Conservation (phyloP, 345 rosid genomes). For the Mangifera indica region DNA sequence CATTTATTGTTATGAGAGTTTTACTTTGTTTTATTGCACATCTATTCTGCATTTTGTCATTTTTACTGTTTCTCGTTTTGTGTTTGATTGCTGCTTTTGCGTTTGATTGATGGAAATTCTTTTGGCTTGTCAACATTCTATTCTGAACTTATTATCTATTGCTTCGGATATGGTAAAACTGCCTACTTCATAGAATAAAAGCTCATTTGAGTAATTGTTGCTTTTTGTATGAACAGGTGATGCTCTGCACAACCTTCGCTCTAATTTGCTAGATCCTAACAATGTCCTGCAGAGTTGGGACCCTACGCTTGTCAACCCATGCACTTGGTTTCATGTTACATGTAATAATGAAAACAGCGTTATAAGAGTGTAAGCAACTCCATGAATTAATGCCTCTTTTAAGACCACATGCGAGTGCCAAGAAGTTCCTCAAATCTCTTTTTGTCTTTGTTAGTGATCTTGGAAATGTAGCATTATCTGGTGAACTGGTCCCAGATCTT, state of each 20-base stretch:
- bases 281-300: slow-evolving; percentile 45
- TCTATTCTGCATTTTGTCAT: not conserved
- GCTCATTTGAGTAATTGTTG: not conserved
- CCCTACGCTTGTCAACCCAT: slow-evolving; percentile 34
- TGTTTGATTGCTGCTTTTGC: not conserved
- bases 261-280: slow-evolving; percentile 36
- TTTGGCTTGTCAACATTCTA: not conserved
- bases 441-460: slow-evolving; percentile 33
- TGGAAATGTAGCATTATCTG: slow-evolving; percentile 45
- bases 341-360: slow-evolving; percentile 44
- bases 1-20: not conserved
- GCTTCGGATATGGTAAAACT: not conserved
- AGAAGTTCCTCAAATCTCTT: not conserved
- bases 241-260: slow-evolving; percentile 31
- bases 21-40: not conserved
- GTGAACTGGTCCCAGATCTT: slow-evolving; percentile 38
- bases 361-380: slow-evolving; percentile 36
- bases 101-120: not conserved
- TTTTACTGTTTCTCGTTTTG: not conserved
- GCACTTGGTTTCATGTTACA: slow-evolving; percentile 49
- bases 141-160: not conserved
- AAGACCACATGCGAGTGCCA: not conserved
- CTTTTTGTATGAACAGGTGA: slow-evolving; percentile 28
- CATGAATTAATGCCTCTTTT: not conserved
- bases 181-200: not conserved